Base-by-base conservation (phyloP, 2,329 filamentous ascomycete species). In the Xylariaceae sp. region DNA sequence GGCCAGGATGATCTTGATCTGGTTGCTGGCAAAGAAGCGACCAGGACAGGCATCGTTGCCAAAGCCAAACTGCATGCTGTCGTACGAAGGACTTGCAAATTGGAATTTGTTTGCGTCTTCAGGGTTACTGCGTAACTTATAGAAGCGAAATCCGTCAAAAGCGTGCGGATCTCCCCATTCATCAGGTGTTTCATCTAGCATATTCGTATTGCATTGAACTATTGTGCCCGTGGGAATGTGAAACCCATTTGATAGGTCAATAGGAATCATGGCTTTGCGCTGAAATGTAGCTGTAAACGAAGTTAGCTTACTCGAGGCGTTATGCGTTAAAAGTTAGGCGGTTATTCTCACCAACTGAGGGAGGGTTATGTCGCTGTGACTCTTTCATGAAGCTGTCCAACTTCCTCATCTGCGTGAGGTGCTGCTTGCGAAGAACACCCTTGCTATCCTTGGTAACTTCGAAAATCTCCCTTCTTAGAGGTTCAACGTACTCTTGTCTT, bases 401-500 rank as follows among this genome's bases (percentile, higher is more conserved):
- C 54, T 70, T 73, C 40, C 61, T 66, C 56, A 76, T 65, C 24
- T 70, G 67, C 1, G 62, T 67, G 9, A 73, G 61, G 36, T 70
- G 67, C 26, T 66, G 67, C 45, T 71, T 71, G 23, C 62, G 62
- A 4, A 68, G 62, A 5, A 56, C 33, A 2, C 65, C 64, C 17
- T 66, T 62, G 53, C 57, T 69, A 16, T 60, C 61, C 8, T 64
- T 68, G 3, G 68, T 65, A 4, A 63, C 63, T 16, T 64, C 66
- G 6, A 60, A 16, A 19, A 78, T 76, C 62, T 81, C 78, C 19
- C 75, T 65, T 8, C 78, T 72, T 19, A 80, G 64, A 3, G 74
- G 73, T 28, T 78, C 71, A 23, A 79, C 64, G 60, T 75, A 77
- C 62, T 82, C 77, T 0, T 75, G 78, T 11, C 61, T 59, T 12